Evolutionary conservation across 495 filamentous ascomycete species (phyloP).

Genomic region (Penicillium canariense): DNA sequence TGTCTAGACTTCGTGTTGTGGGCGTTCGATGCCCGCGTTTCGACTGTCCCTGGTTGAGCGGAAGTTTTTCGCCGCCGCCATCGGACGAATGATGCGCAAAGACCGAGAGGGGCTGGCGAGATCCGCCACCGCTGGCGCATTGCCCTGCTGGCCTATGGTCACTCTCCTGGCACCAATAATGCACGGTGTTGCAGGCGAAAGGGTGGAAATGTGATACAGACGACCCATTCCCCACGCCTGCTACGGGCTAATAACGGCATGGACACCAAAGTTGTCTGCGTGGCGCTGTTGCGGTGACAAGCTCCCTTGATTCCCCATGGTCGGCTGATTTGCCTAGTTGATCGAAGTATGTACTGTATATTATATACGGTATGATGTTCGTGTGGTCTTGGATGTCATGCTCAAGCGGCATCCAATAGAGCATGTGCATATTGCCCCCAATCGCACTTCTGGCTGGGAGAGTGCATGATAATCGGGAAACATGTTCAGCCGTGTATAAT

Average conservation of each 20-base stretch:
- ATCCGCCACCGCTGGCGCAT: slow-evolving; percentile 14
- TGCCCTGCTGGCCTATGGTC: background rate
- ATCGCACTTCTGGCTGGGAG: no score
- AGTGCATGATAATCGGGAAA: no score
- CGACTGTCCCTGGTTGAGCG: background rate
- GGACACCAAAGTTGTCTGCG: slow-evolving; percentile 2
- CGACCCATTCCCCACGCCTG: background rate
- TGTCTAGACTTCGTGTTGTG: background rate
- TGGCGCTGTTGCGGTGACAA: background rate
- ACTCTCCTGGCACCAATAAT: background rate
- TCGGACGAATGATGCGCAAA: slow-evolving; percentile 1
- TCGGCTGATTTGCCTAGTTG: background rate
- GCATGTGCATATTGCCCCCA: no score
- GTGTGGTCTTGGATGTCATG: background rate
- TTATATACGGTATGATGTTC: no score
- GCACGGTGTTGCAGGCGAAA: background rate
- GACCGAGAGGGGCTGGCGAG: slow-evolving; percentile 1
- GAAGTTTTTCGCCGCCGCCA: background rate
- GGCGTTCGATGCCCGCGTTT: background rate
- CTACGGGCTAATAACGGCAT: background rate
- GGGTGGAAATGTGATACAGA: background rate
- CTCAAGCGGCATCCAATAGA: background rate
- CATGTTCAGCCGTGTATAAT: no score
- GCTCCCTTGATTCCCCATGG: background rate
- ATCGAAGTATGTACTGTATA: no score